Percentiles rank a stretch among this genome's conserved stretches.
phyloP scores from a whole-genome alignment of 441 rosid genomes.

The Melastoma candidum region DNA sequence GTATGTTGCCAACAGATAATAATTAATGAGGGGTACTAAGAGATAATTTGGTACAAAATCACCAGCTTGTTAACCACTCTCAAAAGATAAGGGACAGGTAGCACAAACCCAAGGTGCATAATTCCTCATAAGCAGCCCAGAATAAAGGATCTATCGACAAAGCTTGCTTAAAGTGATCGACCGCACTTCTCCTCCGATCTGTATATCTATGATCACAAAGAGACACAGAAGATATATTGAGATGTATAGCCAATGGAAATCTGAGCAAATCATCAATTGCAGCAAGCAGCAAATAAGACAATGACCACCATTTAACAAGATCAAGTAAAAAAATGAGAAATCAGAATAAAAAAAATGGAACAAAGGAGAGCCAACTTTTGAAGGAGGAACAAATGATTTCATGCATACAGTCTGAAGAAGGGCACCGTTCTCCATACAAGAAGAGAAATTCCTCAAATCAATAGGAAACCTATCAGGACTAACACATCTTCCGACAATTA shows the following conservation, averaged over 20 bases:
- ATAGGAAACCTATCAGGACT: no score
- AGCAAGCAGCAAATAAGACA: no score
- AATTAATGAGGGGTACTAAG: no score
- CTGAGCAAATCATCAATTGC: not conserved
- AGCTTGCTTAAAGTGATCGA: conserved; percentile 74
- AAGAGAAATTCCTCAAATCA: conserved; percentile 4
- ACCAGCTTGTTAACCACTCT: no score
- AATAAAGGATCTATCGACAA: conserved; percentile 78
- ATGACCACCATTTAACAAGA: not conserved
- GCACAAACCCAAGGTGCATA: conserved; percentile 72
- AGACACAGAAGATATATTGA: conserved; percentile 2
- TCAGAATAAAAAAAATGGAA: conserved; percentile 50
- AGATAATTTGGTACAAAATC: no score
- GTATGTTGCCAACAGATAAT: no score
- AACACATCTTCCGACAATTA: conserved; percentile 9
- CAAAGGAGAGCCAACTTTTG: conserved; percentile 12
- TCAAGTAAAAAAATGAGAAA: conserved; percentile 1
- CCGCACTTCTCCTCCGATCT: conserved; percentile 73
- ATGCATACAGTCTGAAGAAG: no score
- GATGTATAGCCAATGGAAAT: no score
- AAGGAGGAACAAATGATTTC: no score
- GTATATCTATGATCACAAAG: conserved; percentile 60
- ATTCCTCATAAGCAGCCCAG: conserved; percentile 94
- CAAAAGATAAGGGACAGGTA: not conserved
- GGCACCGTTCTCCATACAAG: not conserved